These are phyloP conservation scores for Amoeboaphelidium protococcarum DNA, from an alignment of 371 early-diverging fungal genomes.

Conservation along the genomic window DNA sequence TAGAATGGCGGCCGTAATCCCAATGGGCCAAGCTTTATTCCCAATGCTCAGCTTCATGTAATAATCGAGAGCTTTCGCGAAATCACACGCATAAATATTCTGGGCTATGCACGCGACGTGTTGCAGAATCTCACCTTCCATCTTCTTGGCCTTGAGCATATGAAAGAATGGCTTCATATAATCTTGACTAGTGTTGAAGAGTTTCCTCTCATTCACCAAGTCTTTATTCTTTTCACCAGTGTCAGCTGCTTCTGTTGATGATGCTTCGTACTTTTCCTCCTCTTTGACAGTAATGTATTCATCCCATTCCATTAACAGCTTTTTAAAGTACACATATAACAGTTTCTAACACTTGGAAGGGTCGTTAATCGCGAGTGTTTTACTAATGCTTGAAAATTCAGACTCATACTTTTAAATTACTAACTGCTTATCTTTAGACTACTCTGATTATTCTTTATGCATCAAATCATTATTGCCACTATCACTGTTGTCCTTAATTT, in stretches of 20 bases:
- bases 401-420: neutral
- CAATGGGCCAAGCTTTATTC: constrained; percentile 97
- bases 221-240: too few relatives aligned
- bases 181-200: constrained; percentile 54
- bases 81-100: constrained; percentile 54
- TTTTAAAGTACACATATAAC: constrained; percentile 53
- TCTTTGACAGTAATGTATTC: constrained; percentile 34
- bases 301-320: constrained; percentile 68
- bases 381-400: neutral
- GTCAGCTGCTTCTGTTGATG: too few relatives aligned
- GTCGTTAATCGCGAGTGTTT: neutral
- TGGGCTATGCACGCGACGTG: constrained; percentile 66
- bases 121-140: constrained; percentile 59
- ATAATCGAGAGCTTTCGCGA: constrained; percentile 71
- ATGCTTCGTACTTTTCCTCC: too few relatives aligned
- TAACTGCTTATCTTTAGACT: too few relatives aligned
- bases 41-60: constrained; percentile 84
- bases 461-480: too few relatives aligned
- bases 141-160: constrained; percentile 37
- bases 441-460: too few relatives aligned
- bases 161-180: constrained; percentile 73
- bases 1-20: constrained; percentile 51
- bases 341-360: constrained; percentile 17
- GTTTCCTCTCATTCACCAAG: too few relatives aligned
- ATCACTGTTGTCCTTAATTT: too few relatives aligned